Evolutionary conservation across 331 rosid species (phyloP).

Genomic region (Prunus yedoensis): DNA sequence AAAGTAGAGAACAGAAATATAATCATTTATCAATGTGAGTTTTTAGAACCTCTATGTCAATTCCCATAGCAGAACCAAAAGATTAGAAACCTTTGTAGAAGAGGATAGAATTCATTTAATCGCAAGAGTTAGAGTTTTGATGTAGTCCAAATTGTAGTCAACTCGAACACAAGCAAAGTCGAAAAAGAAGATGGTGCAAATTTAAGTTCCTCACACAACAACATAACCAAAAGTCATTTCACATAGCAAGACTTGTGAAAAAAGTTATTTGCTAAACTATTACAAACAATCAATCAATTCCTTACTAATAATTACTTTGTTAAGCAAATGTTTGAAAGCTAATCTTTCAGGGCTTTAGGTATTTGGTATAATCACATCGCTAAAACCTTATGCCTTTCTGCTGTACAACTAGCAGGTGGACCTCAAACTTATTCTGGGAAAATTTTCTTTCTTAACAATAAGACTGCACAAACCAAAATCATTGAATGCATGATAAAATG

Average conservation of each 20-base stretch:
- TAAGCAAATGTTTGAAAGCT: not conserved
- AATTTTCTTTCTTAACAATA: not conserved
- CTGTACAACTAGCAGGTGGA: not conserved
- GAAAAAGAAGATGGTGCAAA: not conserved
- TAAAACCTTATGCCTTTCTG: not conserved
- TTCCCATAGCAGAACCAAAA: not conserved
- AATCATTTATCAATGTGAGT: slow-evolving; percentile 4
- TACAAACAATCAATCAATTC: not conserved
- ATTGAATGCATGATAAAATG: not conserved
- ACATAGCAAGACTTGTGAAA: not conserved
- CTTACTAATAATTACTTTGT: not conserved
- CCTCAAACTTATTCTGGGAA: not conserved
- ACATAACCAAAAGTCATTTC: not conserved
- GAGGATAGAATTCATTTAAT: not conserved
- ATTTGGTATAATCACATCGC: not conserved
- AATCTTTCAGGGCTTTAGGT: not conserved
- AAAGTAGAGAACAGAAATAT: slow-evolving; percentile 28
- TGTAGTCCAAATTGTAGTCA: not conserved
- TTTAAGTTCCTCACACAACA: not conserved
- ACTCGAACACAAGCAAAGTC: not conserved
- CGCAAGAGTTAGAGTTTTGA: not conserved
- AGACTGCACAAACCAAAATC: not conserved
- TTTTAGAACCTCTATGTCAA: not conserved
- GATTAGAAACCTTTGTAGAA: not conserved
- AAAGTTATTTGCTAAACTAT: not conserved